Evolutionary conservation across 176 grass and related monocot species (phyloP).

Genomic region (Ensete ventricosum): DNA sequence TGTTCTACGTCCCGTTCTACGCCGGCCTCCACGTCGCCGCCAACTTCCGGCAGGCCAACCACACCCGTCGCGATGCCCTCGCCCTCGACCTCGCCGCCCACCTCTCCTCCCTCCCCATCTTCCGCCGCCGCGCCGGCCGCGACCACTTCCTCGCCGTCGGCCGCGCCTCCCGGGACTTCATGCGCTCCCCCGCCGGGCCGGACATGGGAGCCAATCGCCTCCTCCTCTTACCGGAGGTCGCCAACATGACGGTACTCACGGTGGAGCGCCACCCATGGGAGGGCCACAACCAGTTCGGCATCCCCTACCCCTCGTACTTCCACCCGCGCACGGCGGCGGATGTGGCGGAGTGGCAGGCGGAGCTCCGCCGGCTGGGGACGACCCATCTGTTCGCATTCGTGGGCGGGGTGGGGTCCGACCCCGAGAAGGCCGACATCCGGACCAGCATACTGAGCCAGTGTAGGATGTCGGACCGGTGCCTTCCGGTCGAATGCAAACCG

Average conservation of each 20-base stretch:
- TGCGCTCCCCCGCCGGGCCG: not conserved
- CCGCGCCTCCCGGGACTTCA: not conserved
- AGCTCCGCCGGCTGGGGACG: not conserved
- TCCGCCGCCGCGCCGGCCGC: constrained; percentile 1
- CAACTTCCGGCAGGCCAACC: not conserved
- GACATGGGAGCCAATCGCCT: constrained; percentile 1
- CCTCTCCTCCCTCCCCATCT: not conserved
- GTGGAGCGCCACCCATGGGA: constrained; percentile 2
- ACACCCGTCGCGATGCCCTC: constrained; percentile 6
- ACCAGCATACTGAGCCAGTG: constrained; percentile 10
- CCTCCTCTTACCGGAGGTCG: not conserved
- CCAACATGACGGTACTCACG: constrained; percentile 4
- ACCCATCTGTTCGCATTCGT: constrained; percentile 10
- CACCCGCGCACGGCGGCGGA: constrained; percentile 5
- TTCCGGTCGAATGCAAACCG: constrained; percentile 16
- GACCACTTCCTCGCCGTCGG: constrained; percentile 18
- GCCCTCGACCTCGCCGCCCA: constrained; percentile 2
- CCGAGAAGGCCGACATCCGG: not conserved
- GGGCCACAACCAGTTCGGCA: not conserved
- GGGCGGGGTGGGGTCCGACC: not conserved
- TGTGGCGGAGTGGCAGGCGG: constrained; percentile 8
- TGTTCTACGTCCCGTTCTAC: constrained; percentile 28
- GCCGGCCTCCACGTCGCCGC: constrained; percentile 1
- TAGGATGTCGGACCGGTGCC: constrained; percentile 7
- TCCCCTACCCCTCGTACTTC: constrained; percentile 19